phyloP scores from a whole-genome alignment of 495 filamentous ascomycete genomes.

The Niebla homalea region DNA sequence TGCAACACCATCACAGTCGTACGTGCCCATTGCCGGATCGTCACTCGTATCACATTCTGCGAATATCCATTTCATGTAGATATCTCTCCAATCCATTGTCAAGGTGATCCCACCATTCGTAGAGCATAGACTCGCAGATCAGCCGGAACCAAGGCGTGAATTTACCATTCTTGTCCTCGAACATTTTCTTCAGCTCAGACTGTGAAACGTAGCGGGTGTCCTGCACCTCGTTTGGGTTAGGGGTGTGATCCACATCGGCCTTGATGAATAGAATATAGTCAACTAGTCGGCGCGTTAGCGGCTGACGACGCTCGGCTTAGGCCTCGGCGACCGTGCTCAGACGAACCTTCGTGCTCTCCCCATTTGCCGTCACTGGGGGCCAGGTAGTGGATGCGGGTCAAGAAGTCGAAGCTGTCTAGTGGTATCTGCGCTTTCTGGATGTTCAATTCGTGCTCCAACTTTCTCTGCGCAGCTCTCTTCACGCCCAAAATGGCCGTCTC shows the following conservation, averaged over 20 bases:
- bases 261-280: constrained; percentile 99
- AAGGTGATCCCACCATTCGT: constrained; percentile 94
- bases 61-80: constrained; percentile 70
- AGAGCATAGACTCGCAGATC: constrained; percentile 94
- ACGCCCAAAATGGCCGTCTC: constrained; percentile 70
- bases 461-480: constrained; percentile 79
- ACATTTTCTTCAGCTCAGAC: constrained; percentile 73
- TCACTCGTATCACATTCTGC: constrained; percentile 54
- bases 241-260: constrained; percentile 67
- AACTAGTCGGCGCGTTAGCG: constrained; percentile 39
- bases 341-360: constrained; percentile 96
- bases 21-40: not conserved
- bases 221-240: constrained; percentile 78
- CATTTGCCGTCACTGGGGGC: constrained; percentile 94
- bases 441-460: constrained; percentile 87
- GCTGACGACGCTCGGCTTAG: not conserved
- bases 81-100: constrained; percentile 72
- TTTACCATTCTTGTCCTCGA: constrained; percentile 59
- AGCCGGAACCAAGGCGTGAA: constrained; percentile 99
- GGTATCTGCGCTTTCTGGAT: constrained; percentile 88
- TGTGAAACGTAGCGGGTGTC: constrained; percentile 72
- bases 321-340: not conserved
- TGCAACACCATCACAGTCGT: not conserved
- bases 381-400: constrained; percentile 96
- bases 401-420: constrained; percentile 77